Conservation (phyloP, 768 basidiomycete genomes). For the Tricholoma saponaceum region DNA sequence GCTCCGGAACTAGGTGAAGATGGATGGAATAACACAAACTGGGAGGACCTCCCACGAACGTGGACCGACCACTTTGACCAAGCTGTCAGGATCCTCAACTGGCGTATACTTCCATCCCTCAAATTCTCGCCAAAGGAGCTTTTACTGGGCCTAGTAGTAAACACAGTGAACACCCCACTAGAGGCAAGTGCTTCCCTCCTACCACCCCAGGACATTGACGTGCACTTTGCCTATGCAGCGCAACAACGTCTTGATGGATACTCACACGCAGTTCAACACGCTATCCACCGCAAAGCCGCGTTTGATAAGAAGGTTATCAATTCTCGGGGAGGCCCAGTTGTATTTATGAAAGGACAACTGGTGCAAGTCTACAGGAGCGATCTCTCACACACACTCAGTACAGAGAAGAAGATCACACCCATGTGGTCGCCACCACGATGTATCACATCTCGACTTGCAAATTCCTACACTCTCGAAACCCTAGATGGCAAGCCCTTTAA, state of each 20-base stretch:
- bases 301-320: conserved; percentile 24
- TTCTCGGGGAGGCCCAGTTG: conserved; percentile 14
- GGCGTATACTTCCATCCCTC: conserved; percentile 18
- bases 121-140: conserved; percentile 27
- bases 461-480: background rate
- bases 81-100: conserved; percentile 21
- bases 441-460: background rate
- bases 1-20: conserved; percentile 17
- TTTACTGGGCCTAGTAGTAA: conserved; percentile 24
- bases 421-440: conserved; percentile 25
- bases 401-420: conserved; percentile 23
- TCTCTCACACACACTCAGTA: conserved; percentile 21
- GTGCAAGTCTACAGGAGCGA: conserved; percentile 26
- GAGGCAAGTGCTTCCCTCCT: conserved; percentile 1
- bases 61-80: conserved; percentile 31
- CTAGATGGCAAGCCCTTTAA: background rate
- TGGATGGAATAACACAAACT: conserved; percentile 9
- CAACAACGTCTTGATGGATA: conserved; percentile 28
- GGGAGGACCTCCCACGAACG: conserved; percentile 15
- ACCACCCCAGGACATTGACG: conserved; percentile 6
- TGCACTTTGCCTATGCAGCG: conserved; percentile 21
- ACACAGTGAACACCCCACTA: conserved; percentile 16
- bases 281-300: conserved; percentile 16
- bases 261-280: conserved; percentile 18
- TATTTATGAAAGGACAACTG: conserved; percentile 22